Evolutionary conservation across 2,329 filamentous ascomycete species (phyloP), one percentile per base, ranked within the genome.

Genomic region (Trichoderma simmonsii): DNA sequence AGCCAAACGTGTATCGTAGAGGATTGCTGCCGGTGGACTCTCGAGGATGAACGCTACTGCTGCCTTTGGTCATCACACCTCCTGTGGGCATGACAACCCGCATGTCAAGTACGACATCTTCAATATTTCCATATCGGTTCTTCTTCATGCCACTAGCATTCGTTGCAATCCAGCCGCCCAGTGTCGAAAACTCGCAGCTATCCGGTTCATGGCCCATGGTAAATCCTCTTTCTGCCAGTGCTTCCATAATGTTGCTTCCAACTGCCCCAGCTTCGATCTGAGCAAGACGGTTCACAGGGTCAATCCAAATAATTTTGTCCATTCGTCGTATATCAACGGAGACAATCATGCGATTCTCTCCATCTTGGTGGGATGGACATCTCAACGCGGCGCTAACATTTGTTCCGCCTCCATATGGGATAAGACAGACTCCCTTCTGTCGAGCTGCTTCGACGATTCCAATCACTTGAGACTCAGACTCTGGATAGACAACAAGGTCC

Each of bases 141-240:
- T 62, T 70, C 36, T 70, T 70, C 66, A 70, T 70, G 4, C 66
- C 66, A 14, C 66, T 70, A 11, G 66, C 66, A 32, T 70, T 70
- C 3, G 66, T 70, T 3, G 66, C 66, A 34, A 70, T 70, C 66
- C 66, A 62, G 21, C 66, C 66, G 2, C 66, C 66, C 15, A 70
- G 56, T 11, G 66, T 70, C 12, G 66, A 70, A 14, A 70, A 70
- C 56, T 70, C 66, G 32, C 59, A 32, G 66, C 66, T 70, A 26
- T 70, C 66, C 21, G 66, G 56, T 15, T 70, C 66, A 43, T 70
- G 66, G 2, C 66, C 66, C 18, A 70, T 32, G n/a, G 24, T 70
- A 12, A 70, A 61, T 39, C 66, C 51, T 32, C 59, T 32, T 30
- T 70, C 66, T 39, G 54, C 56, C 56, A 70, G 36, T 7, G 56